Conservation (phyloP, 768 basidiomycete genomes). For the Panus rudis region DNA sequence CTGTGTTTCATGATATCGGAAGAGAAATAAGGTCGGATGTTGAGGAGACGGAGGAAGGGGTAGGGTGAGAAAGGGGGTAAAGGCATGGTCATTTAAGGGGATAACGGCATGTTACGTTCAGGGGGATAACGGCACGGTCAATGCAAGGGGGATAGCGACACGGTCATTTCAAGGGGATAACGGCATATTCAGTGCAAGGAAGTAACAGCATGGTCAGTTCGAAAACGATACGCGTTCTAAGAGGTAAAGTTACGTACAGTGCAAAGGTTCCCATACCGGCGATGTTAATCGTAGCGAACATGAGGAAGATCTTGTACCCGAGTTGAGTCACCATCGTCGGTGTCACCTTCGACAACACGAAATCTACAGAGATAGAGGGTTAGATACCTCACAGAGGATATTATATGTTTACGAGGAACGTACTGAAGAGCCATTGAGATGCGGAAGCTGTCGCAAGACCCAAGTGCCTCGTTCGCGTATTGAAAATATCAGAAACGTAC, state of each 20-base stretch:
- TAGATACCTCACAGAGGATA: background rate
- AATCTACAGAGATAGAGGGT: too few relatives aligned
- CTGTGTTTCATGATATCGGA: too few relatives aligned
- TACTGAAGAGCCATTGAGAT: constrained; percentile 83
- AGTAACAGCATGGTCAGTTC: too few relatives aligned
- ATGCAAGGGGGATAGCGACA: too few relatives aligned
- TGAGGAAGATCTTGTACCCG: constrained; percentile 70
- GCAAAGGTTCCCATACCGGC: constrained; percentile 64
- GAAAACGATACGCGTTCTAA: too few relatives aligned
- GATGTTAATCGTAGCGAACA: constrained; percentile 72
- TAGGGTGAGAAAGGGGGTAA: constrained; percentile 28
- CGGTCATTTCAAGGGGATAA: too few relatives aligned
- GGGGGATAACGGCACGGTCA: background rate
- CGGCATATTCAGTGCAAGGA: too few relatives aligned
- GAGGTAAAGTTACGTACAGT: constrained; percentile 43
- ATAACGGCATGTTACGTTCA: background rate
- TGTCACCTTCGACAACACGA: constrained; percentile 66
- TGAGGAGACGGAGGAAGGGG: too few relatives aligned
- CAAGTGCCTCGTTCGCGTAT: constrained; percentile 75
- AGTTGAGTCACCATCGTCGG: constrained; percentile 54
- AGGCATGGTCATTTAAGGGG: constrained; percentile 43
- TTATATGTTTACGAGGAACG: constrained; percentile 19
- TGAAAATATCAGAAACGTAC: constrained; percentile 78
- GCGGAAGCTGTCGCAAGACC: constrained; percentile 70
- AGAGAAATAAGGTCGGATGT: too few relatives aligned